Conservation (phyloP, 805 yeast species). For the Wickerhamia fluorescens region DNA sequence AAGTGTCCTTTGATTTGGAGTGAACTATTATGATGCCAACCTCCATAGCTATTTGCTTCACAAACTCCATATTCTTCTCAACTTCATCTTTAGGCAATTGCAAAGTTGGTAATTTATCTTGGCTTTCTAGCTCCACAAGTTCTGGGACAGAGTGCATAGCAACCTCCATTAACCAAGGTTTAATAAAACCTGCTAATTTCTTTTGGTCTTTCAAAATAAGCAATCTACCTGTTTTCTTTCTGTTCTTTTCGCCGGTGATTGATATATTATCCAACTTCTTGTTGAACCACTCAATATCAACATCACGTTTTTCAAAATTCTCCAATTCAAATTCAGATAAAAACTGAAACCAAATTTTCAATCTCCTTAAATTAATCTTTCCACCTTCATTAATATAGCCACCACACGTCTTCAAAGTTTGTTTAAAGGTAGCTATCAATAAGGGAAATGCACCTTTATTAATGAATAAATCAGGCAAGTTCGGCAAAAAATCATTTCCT, state of each 20-base stretch:
- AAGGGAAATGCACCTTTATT: constrained; percentile 97
- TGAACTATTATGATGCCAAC: constrained; percentile 62
- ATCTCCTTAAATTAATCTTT: constrained; percentile 63
- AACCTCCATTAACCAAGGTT: constrained; percentile 42
- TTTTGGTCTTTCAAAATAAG: constrained; percentile 66
- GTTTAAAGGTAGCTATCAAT: constrained; percentile 80
- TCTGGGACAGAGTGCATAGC: constrained; percentile 24
- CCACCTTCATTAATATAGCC: constrained; percentile 86
- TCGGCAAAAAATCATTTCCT: constrained; percentile 97
- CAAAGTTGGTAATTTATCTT: constrained; percentile 20
- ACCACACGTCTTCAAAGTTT: constrained; percentile 61
- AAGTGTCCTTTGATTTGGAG: constrained; percentile 48
- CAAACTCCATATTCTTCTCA: constrained; percentile 48
- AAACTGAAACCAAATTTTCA: constrained; percentile 68
- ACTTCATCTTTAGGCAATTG: constrained; percentile 42
- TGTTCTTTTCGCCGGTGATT: constrained; percentile 60
- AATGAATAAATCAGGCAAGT: constrained; percentile 86
- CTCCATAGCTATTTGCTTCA: constrained; percentile 59
- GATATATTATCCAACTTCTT: constrained; percentile 75
- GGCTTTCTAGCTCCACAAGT: constrained; percentile 25
- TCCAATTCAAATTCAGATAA: constrained; percentile 76
- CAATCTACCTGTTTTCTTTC: constrained; percentile 59
- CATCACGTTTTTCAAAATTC: constrained; percentile 76
- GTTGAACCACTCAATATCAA: constrained; percentile 90
- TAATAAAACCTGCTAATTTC: constrained; percentile 54